These are phyloP conservation scores for Aspergillus tubingensis DNA, from an alignment of 2,329 filamentous ascomycete species.

Conservation along the genomic window DNA sequence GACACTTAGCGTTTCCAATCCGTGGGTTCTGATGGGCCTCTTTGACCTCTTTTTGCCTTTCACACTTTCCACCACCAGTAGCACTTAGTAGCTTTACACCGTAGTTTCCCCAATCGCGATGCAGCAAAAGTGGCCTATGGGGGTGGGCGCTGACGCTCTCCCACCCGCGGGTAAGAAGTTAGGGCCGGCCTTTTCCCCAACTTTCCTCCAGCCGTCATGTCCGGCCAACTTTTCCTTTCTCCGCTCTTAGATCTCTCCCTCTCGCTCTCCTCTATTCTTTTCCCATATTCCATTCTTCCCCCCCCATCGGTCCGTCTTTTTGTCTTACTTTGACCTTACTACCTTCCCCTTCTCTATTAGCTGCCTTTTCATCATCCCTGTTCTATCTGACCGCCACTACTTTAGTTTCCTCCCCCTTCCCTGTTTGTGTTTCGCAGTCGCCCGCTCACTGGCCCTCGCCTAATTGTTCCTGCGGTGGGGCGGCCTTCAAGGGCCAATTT, in stretches of 20 bases:
- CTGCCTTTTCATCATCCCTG: not conserved
- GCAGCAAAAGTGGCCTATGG: conserved; percentile 1
- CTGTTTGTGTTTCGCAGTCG: not conserved
- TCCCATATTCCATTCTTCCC: conserved; percentile 1
- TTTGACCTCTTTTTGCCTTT: not conserved
- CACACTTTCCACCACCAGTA: not conserved
- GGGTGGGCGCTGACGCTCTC: not conserved
- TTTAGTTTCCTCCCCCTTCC: not conserved
- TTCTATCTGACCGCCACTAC: not conserved
- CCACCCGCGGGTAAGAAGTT: conserved; percentile 21
- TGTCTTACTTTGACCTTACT: not conserved
- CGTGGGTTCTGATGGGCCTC: not conserved
- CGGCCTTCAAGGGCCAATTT: conserved; percentile 8
- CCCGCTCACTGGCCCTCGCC: not conserved
- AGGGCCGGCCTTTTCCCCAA: conserved; percentile 16
- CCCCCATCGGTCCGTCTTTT: not conserved
- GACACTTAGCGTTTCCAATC: conserved; percentile 1
- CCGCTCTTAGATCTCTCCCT: conserved; percentile 16
- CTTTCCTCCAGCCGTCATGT: conserved; percentile 14
- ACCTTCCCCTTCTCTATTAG: not conserved
- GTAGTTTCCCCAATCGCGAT: not conserved
- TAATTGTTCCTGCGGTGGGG: conserved; percentile 8
- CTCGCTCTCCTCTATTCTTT: conserved; percentile 10
- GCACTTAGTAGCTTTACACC: not conserved
- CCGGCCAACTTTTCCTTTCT: conserved; percentile 21